Evolutionary conservation across 805 yeast species (phyloP), one percentile per base, ranked within the genome.

Genomic region (Zygosaccharomyces kombuchaensis): DNA sequence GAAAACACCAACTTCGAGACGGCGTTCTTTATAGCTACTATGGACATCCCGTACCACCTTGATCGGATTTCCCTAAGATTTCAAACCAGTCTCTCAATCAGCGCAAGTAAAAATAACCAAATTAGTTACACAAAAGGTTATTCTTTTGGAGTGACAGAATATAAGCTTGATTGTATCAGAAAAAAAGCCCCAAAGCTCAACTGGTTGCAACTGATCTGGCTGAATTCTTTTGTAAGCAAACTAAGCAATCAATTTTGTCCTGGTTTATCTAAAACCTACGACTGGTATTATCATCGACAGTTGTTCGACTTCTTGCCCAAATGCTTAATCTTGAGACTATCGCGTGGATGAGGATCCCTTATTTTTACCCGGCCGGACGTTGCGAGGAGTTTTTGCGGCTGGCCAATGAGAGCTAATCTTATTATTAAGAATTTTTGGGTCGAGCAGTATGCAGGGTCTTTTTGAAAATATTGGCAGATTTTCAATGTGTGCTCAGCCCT

Each of bases 21-120:
- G 9, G 62, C 60, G 43, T 60, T 60, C 40, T 62, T 62, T 14
- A 62, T 37, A 27, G 66, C 64, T 17, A 62, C 67, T 19, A 61
- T 55, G 22, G 67, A 61, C 67, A 62, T 61, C 17, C 21, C 32
- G 14, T n/a, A n/a, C 16, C 16, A 13, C 16, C 14, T 29, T 29
- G 16, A 13, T 29, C 5, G 9, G n/a, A 26, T 12, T 12, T 26
- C 29, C 29, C 29, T 26, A 26, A 13, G 14, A 29, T 6, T 13
- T 13, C 10, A 29, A 29, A 29, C 32, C 32, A 29, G 14, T 29
- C 14, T 29, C 14, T 13, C 32, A 29, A 29, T 29, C 10, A 12
- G 29, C n/a, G 29, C n/a, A 29, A 29, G 32, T 14, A 29, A 10
- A 7, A 29, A 29, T 29, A 29, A 29, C 7, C 32, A 29, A n/a